These are phyloP conservation scores for Quercus glauca DNA, from an alignment of 306 rosid genomes.

Conservation along the genomic window DNA sequence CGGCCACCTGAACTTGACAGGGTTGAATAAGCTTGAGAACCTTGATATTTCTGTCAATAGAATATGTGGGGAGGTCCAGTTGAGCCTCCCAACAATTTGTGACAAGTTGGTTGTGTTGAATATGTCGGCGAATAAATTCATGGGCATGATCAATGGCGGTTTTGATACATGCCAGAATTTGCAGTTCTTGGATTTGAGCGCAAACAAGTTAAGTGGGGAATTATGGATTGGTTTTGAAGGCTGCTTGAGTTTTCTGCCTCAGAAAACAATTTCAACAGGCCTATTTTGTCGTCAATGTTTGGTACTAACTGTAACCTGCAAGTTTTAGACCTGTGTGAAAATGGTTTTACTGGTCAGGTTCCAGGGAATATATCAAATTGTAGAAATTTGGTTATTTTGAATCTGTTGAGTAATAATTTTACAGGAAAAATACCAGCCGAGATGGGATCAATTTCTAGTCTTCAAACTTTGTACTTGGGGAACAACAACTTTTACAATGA, in stretches of 20 bases:
- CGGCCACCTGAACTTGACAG: slow-evolving; percentile 48
- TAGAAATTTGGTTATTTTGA: slow-evolving; percentile 41
- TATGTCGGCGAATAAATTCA: slow-evolving; percentile 61
- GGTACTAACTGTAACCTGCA: slow-evolving; percentile 46
- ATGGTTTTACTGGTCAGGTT: slow-evolving; percentile 47
- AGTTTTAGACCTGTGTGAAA: slow-evolving; percentile 65
- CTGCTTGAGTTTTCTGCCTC: slow-evolving; percentile 61
- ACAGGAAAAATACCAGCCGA: slow-evolving; percentile 63
- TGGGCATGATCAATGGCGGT: slow-evolving; percentile 46
- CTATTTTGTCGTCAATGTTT: slow-evolving; percentile 42
- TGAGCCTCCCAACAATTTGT: slow-evolving; percentile 63
- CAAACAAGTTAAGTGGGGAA: slow-evolving; percentile 58
- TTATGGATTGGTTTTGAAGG: slow-evolving; percentile 66
- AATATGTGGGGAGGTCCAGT: slow-evolving; percentile 48
- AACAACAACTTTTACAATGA: slow-evolving; percentile 62
- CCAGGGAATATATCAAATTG: slow-evolving; percentile 65
- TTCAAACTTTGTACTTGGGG: slow-evolving; percentile 62
- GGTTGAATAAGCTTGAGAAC: slow-evolving; percentile 46
- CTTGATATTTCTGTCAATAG: slow-evolving; percentile 76
- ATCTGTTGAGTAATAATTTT: slow-evolving; percentile 59
- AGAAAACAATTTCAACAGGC: slow-evolving; percentile 59
- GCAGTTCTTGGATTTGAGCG: slow-evolving; percentile 83
- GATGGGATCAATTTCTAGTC: slow-evolving; percentile 54
- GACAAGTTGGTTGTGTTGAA: slow-evolving; percentile 48
- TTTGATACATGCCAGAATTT: slow-evolving; percentile 61